A percentile compares a stretch with the other conserved stretches of the same genome.
Evolutionary conservation across 208 protist genomes (phyloP).

Genomic region (Herpetomonas tarakana): DNA sequence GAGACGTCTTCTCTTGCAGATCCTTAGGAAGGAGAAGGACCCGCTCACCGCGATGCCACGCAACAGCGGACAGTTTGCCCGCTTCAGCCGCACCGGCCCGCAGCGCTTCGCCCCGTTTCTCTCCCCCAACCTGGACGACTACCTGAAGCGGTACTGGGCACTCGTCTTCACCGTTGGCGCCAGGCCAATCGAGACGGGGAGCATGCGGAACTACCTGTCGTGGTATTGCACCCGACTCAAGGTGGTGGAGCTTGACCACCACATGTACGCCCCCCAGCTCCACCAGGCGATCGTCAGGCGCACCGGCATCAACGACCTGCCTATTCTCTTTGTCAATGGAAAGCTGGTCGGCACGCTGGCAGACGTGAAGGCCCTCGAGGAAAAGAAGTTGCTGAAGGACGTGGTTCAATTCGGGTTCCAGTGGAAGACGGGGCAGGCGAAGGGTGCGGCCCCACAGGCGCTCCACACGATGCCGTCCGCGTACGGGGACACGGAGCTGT

Average conservation of each 20-base stretch:
- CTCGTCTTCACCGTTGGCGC: slow-evolving; percentile 79
- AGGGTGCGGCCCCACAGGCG: slow-evolving; percentile 29
- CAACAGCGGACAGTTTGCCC: neutral
- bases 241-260: slow-evolving; percentile 86
- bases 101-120: slow-evolving; percentile 58
- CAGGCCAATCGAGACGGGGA: slow-evolving; percentile 67
- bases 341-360: slow-evolving; percentile 67
- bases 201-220: slow-evolving; percentile 85
- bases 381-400: slow-evolving; percentile 75
- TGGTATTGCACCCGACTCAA: slow-evolving; percentile 88
- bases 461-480: slow-evolving; percentile 63
- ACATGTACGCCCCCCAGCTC: slow-evolving; percentile 55
- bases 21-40: too few species aligned
- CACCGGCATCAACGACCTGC: slow-evolving; percentile 50
- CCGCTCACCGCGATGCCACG: neutral
- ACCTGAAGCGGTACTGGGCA: slow-evolving; percentile 79
- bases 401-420: slow-evolving; percentile 88
- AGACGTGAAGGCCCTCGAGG: slow-evolving; percentile 66
- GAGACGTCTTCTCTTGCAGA: too few species aligned
- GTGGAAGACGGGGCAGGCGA: slow-evolving; percentile 59
- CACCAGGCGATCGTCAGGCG: slow-evolving; percentile 41
- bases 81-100: neutral
- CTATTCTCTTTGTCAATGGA: slow-evolving; percentile 86
- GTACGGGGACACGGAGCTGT: slow-evolving; percentile 76
- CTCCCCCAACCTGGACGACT: slow-evolving; percentile 49